Conservation (phyloP, 2,329 filamentous ascomycete genomes). For the Colletotrichum sp. region DNA sequence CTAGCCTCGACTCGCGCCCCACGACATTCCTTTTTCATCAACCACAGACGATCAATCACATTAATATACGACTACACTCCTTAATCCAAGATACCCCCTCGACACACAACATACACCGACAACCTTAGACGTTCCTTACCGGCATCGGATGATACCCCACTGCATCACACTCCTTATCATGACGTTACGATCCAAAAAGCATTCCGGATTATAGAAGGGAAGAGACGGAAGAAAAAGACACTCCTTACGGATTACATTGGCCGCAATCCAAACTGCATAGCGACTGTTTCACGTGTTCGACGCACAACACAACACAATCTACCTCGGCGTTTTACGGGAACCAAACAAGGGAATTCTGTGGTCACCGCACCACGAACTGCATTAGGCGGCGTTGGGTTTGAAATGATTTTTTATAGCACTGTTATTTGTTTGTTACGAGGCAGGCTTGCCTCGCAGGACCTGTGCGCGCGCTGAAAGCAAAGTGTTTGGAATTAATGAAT, state of each 20-base stretch:
- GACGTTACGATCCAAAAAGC: conserved; percentile 34
- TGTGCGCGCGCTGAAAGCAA: background rate
- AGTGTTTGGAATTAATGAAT: conserved; percentile 15
- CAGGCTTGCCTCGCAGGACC: background rate
- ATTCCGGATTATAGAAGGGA: conserved; percentile 9
- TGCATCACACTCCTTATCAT: conserved; percentile 40
- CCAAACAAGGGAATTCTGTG: background rate
- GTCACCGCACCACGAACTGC: background rate
- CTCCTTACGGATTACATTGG: conserved; percentile 22
- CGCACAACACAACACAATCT: background rate
- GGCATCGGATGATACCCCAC: conserved; percentile 25
- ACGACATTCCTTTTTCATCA: conserved; percentile 45
- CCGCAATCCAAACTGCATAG: conserved; percentile 59
- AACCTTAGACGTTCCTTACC: conserved; percentile 19
- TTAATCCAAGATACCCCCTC: conserved; percentile 39
- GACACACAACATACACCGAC: background rate
- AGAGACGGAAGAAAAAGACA: conserved; percentile 4
- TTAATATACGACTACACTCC: conserved; percentile 27
- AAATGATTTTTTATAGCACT: background rate
- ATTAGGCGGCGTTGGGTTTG: conserved; percentile 20
- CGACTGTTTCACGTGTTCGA: conserved; percentile 48
- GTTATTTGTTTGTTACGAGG: background rate
- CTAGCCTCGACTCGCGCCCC: conserved; percentile 18
- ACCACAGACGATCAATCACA: conserved; percentile 3
- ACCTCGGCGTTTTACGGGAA: conserved; percentile 11